Conservation (phyloP, 78 protist genomes). For the Corallochytrium limacisporum region DNA sequence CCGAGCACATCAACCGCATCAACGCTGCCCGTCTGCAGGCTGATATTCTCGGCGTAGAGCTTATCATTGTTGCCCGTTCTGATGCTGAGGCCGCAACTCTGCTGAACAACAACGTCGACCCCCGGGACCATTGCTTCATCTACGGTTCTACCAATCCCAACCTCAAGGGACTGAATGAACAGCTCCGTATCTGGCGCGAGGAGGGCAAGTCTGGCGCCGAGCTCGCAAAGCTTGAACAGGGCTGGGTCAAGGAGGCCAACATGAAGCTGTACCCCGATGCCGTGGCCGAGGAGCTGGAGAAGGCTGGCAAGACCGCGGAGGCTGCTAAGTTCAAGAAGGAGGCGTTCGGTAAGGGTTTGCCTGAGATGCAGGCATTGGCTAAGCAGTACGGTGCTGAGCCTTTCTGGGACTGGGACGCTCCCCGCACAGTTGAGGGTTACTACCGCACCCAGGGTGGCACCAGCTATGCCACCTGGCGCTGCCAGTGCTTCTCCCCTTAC, state of each 20-base stretch:
- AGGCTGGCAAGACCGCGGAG: neutral
- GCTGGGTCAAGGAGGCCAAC: constrained; percentile 8
- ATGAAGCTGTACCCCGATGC: constrained; percentile 13
- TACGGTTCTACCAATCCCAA: constrained; percentile 39
- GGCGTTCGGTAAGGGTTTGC: neutral
- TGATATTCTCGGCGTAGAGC: constrained; percentile 62
- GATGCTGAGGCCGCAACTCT: constrained; percentile 80
- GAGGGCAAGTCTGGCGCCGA: neutral
- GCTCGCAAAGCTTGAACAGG: neutral
- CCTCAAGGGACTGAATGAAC: constrained; percentile 8
- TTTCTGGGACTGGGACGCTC: constrained; percentile 47
- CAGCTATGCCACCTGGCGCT: constrained; percentile 58
- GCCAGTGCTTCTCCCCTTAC: constrained; percentile 57
- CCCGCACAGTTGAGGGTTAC: constrained; percentile 79
- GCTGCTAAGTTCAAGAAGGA: neutral
- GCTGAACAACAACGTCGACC: constrained; percentile 59
- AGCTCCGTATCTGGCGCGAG: too few relatives aligned
- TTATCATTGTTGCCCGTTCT: constrained; percentile 73
- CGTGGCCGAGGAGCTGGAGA: neutral
- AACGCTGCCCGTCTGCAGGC: constrained; percentile 70
- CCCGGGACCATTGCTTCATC: constrained; percentile 62
- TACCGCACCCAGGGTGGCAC: constrained; percentile 54
- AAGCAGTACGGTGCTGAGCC: constrained; percentile 27
- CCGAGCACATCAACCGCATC: constrained; percentile 65
- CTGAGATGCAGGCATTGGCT: constrained; percentile 31